Base-by-base conservation (phyloP, 108 stramenopile genomes). In the Fistulifera solaris region DNA sequence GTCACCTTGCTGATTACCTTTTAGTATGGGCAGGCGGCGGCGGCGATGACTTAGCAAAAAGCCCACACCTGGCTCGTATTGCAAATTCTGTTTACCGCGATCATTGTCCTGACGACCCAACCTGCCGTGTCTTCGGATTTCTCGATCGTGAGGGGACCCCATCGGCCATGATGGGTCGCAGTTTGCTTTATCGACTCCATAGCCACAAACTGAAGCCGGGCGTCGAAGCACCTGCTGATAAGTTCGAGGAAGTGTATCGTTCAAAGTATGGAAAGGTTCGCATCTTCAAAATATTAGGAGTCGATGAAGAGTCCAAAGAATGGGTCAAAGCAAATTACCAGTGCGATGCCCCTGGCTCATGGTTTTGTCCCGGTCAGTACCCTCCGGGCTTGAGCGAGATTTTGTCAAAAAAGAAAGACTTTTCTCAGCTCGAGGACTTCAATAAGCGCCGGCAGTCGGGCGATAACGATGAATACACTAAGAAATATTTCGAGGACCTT, bases 221-320 rank as follows among this genome's bases (percentile, higher is more conserved):
- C 21, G 91, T 94, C 19, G 49, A 62, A 44, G 96, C 76, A 1
- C 80, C 87, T 59, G 69, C 72, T 15, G 59, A 66, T 14, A 75
- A 72, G 50, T 89, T 95, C 62, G 48, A 81, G 62, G 88, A 92
- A 70, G 95, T 93, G 0, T 96, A 78, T 81, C 73, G 88, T 47
- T 93, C 82, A 57, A 95, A 96, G 59, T 95, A 95, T 77, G 94
- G 95, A 52, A 94, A 94, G 54, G 98, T 97, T n/a, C 91, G 98
- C 43, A 96, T 99, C 61, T 99, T 59, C 70, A 93, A 92, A 77
- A 87, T 97, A 47, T 43, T 87, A 46, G 75, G 76, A 28, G 89
- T 95, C 4, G 71, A 75, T 18, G 56, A 78, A 58, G 68, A 88
- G 68, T 84, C 81, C 52, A 90, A 85, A 70, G 64, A 54, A 18